Evolutionary conservation across 331 rosid species (phyloP), one percentile per base, ranked within the genome.

Genomic region (Dryas integrifolia): DNA sequence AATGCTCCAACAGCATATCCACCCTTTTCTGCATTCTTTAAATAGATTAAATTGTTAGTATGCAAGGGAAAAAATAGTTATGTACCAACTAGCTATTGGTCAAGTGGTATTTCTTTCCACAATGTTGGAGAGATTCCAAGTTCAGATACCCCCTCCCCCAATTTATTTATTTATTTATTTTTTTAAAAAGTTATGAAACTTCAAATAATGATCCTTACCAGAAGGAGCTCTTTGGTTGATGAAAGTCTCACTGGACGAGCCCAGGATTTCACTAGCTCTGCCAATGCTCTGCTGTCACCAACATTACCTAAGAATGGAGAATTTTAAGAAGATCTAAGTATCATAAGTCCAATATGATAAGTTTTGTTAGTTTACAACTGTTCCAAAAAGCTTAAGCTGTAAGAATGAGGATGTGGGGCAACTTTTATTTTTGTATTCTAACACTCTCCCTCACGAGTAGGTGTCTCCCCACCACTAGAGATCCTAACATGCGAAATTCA

Each of bases 1-100:
- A 94, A 94, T n/a, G 97, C 98, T 84, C 98, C 97, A 70, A 94
- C 87, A 71, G 97, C 97, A 82, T 91, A 94, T 75, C 95, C 88
- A 62, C 97, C 98, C 57, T 76, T 80, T 79, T 86, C 92, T 58
- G 98, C 98, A 62, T 77, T 81, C 98, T 93, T 73, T 73, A 70
- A 44, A 58, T 62, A 48, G 18, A 72, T 74, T 4, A 59, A 70
- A 39, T 7, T 46, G 9, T 53, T 80, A 82, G 63, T 69, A 72
- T 9, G 18, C 2, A 46, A 62, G 79, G 48, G 52, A 70, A 35
- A 76, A 49, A 52, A 72, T 58, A 1, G 4, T 30, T 30, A 30
- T 30, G 35, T 30, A 30, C 3, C 35, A 30, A 30, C 35, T 30
- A 30, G 35, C 35, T 30, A 30, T 30, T 2, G 35, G 35, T 30